phyloP scores from a whole-genome alignment of 1,139 yeast genomes.

The Debaryomyces nepalensis region DNA sequence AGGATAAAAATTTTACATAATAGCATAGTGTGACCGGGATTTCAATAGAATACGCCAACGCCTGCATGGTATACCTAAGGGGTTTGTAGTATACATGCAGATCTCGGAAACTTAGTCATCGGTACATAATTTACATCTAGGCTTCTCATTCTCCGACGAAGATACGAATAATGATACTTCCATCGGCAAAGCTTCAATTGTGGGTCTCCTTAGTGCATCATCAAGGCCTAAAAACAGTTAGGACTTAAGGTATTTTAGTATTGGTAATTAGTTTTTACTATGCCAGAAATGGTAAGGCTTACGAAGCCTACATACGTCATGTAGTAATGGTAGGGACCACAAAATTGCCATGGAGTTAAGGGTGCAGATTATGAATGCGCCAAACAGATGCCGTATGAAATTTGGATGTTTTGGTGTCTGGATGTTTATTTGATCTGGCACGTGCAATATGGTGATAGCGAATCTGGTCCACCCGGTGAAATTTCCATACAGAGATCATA shows the following conservation, averaged over 20 bases:
- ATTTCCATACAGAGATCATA: background rate
- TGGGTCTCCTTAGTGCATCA: no score
- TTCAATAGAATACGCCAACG: background rate
- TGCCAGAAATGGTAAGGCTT: no score
- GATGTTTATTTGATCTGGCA: no score
- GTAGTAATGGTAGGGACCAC: background rate
- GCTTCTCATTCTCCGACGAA: background rate
- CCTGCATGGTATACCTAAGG: background rate
- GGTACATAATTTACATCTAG: background rate
- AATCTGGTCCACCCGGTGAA: background rate
- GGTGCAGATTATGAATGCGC: background rate
- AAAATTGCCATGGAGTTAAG: background rate
- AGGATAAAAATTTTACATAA: background rate
- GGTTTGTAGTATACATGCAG: background rate
- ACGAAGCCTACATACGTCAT: background rate
- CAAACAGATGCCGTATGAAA: background rate
- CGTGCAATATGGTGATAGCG: conserved; percentile 1
- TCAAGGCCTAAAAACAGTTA: no score
- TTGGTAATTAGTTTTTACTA: no score
- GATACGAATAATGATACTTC: no score
- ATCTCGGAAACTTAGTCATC: background rate
- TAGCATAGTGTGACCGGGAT: background rate
- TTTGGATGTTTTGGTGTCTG: background rate
- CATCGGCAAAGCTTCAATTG: no score
- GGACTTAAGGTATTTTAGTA: no score